A percentile compares a stretch with the other conserved stretches of the same genome.
Conservation (phyloP, 2,329 filamentous ascomycete species). For the Pseudogymnoascus sp. region DNA sequence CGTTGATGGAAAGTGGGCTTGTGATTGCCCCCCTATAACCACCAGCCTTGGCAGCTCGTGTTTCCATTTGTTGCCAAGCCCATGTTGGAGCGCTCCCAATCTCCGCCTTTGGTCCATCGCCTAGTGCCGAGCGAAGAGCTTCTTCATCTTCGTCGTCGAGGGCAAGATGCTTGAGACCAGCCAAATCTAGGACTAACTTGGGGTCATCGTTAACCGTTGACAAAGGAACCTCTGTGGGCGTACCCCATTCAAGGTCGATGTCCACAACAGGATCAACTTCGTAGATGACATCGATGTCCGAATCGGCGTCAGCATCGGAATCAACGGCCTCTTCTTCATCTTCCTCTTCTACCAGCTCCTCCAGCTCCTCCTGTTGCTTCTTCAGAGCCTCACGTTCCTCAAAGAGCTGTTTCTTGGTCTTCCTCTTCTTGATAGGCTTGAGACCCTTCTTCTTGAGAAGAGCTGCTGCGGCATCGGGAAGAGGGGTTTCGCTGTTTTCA, state of each 20-base stretch:
- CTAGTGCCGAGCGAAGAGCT: slow-evolving; percentile 36
- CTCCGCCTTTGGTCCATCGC: slow-evolving; percentile 34
- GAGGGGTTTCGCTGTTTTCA: slow-evolving; percentile 43
- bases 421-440: slow-evolving; percentile 57
- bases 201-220: slow-evolving; percentile 62
- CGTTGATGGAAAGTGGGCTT: slow-evolving; percentile 43
- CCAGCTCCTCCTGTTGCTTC: slow-evolving; percentile 3
- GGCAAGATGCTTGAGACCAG: slow-evolving; percentile 61
- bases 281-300: slow-evolving; percentile 28
- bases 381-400: slow-evolving; percentile 40
- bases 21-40: slow-evolving; percentile 41
- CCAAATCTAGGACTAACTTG: slow-evolving; percentile 57
- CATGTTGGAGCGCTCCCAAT: slow-evolving; percentile 54
- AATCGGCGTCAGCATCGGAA: slow-evolving; percentile 22
- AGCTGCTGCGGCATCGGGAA: slow-evolving; percentile 28
- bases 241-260: slow-evolving; percentile 50
- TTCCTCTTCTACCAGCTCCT: slow-evolving; percentile 21
- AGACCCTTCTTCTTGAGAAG: slow-evolving; percentile 51
- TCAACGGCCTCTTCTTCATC: slow-evolving; percentile 15
- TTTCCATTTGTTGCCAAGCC: slow-evolving; percentile 66
- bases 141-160: slow-evolving; percentile 63
- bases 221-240: slow-evolving; percentile 50
- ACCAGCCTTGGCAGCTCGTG: slow-evolving; percentile 59
- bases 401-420: slow-evolving; percentile 69
- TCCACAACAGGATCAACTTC: slow-evolving; percentile 29